Evolutionary conservation across 129 eudicot species (phyloP).

Genomic region (Calendula officinalis): DNA sequence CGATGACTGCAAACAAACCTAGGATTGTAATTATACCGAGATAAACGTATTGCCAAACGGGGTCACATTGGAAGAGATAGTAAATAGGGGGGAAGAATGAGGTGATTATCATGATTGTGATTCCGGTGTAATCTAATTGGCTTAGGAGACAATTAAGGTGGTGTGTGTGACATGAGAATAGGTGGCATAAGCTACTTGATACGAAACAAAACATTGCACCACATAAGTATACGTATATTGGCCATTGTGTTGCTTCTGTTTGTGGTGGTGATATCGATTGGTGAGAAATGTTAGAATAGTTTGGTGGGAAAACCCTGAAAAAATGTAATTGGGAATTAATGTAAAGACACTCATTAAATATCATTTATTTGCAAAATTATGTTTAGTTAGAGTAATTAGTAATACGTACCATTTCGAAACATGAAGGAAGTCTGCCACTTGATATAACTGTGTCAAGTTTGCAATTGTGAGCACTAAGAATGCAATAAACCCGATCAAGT

Average conservation of each 20-base stretch:
- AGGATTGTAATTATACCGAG: slow-evolving; percentile 56
- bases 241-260: slow-evolving; percentile 56
- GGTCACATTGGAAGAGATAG: slow-evolving; percentile 74
- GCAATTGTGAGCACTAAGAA: slow-evolving; percentile 65
- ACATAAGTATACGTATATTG: slow-evolving; percentile 61
- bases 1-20: slow-evolving; percentile 56
- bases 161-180: slow-evolving; percentile 82
- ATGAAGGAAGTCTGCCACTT: slow-evolving; percentile 59
- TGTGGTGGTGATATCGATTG: slow-evolving; percentile 21
- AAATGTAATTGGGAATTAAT: background rate
- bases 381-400: background rate
- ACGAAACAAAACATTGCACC: slow-evolving; percentile 95
- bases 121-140: slow-evolving; percentile 77
- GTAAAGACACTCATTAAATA: background rate
- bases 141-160: slow-evolving; percentile 48
- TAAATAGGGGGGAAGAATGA: slow-evolving; percentile 93
- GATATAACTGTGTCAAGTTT: slow-evolving; percentile 50
- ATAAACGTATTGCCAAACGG: slow-evolving; percentile 73
- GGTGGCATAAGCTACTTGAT: slow-evolving; percentile 90
- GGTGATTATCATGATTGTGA: slow-evolving; percentile 80
- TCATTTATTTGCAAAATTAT: background rate
- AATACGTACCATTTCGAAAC: slow-evolving; percentile 64
- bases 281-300: slow-evolving; percentile 9
- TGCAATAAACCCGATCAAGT: slow-evolving; percentile 70
- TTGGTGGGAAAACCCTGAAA: slow-evolving; percentile 27